Evolutionary conservation across 1,139 yeast species (phyloP).

Genomic region (Eremothecium sinecaudum): DNA sequence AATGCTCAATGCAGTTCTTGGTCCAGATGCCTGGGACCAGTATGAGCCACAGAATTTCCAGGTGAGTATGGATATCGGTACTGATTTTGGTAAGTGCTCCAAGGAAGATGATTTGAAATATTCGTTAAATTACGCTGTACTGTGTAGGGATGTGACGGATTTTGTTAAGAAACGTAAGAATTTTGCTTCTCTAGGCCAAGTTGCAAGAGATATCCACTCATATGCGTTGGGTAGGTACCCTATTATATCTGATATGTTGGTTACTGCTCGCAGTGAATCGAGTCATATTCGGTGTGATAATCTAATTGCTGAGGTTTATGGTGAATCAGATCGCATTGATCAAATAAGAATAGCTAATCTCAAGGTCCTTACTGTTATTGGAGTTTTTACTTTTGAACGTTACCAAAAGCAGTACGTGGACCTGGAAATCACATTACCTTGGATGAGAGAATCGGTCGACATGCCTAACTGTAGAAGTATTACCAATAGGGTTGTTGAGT

Average conservation of each 20-base stretch:
- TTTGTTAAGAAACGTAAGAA: conserved; percentile 25
- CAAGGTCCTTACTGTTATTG: conserved; percentile 65
- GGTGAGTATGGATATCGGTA: conserved; percentile 49
- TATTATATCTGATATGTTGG: conserved; percentile 18
- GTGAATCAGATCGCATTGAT: conserved; percentile 29
- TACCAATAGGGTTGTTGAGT: conserved; percentile 41
- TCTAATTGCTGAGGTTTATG: conserved; percentile 34
- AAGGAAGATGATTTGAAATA: conserved; percentile 66
- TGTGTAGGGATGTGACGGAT: conserved; percentile 43
- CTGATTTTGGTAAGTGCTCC: conserved; percentile 66
- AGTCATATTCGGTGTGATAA: conserved; percentile 46
- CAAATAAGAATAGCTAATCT: conserved; percentile 43
- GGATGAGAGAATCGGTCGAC: conserved; percentile 28
- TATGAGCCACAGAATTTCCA: conserved; percentile 61
- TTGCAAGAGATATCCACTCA: conserved; percentile 47
- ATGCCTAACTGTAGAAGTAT: conserved; percentile 28
- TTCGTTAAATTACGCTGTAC: conserved; percentile 80
- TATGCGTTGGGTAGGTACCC: conserved; percentile 38
- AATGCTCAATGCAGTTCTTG: conserved; percentile 55
- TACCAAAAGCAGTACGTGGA: conserved; percentile 66
- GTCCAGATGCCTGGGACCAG: conserved; percentile 70
- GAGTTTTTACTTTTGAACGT: conserved; percentile 86
- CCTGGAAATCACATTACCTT: conserved; percentile 44
- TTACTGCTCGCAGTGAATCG: conserved; percentile 21
- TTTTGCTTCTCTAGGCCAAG: conserved; percentile 44